Evolutionary conservation across 352 stramenopile genomes (phyloP).

Genomic region (Pythium aphanidermatum): DNA sequence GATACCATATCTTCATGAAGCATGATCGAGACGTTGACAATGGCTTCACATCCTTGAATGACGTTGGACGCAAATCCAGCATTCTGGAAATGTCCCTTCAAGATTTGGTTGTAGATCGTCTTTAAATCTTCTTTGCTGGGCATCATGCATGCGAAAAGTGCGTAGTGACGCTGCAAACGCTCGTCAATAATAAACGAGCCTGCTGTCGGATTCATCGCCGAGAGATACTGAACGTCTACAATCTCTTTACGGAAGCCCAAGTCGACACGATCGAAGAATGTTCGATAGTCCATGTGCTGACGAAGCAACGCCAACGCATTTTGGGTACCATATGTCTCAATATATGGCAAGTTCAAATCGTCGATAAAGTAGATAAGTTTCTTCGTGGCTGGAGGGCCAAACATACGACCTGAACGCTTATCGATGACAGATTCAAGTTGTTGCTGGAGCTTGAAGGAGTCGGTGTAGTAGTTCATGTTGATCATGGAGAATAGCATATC

Average conservation of each 20-base stretch:
- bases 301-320: slow-evolving; percentile 93
- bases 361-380: slow-evolving; percentile 97
- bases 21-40: slow-evolving; percentile 89
- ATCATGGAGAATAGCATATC: slow-evolving; percentile 96
- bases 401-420: slow-evolving; percentile 93
- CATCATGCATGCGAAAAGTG: slow-evolving; percentile 95
- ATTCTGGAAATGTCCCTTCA: slow-evolving; percentile 91
- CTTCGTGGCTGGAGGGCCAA: slow-evolving; percentile 93
- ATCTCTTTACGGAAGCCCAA: slow-evolving; percentile 96
- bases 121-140: slow-evolving; percentile 92
- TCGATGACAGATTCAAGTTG: slow-evolving; percentile 97
- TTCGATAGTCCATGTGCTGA: slow-evolving; percentile 96
- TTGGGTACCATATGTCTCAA: slow-evolving; percentile 96
- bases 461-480: slow-evolving; percentile 97
- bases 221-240: slow-evolving; percentile 95
- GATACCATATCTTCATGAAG: slow-evolving; percentile 92
- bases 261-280: slow-evolving; percentile 93
- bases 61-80: slow-evolving; percentile 65
- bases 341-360: slow-evolving; percentile 95
- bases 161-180: slow-evolving; percentile 93
- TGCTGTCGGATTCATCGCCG: slow-evolving; percentile 96
- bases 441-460: slow-evolving; percentile 92
- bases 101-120: slow-evolving; percentile 94
- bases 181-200: slow-evolving; percentile 97
- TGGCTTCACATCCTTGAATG: slow-evolving; percentile 64